Conservation (phyloP, 164 flowering plant species). For the Vitis rupestris region DNA sequence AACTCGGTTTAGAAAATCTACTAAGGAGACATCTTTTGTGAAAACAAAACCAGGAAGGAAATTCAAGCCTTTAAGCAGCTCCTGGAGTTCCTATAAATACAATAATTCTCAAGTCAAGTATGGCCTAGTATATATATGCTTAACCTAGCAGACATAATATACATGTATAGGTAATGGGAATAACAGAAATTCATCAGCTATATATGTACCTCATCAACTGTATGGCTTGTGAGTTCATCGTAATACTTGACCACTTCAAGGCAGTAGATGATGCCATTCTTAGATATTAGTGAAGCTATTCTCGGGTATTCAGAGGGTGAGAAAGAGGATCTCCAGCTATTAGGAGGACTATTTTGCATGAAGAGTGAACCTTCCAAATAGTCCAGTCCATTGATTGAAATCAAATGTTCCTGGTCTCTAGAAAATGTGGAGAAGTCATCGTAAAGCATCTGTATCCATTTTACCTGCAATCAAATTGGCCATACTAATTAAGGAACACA, state of each 20-base stretch:
- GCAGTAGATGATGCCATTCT: constrained; percentile 54
- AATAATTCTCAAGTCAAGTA: too few relatives aligned
- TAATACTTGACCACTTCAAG: constrained; percentile 76
- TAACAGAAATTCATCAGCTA: not conserved
- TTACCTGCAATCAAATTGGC: constrained; percentile 41
- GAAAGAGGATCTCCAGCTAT: constrained; percentile 70
- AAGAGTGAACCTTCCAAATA: constrained; percentile 72
- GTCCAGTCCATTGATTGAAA: constrained; percentile 43
- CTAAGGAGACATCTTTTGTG: constrained; percentile 48
- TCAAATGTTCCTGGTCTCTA: constrained; percentile 67
- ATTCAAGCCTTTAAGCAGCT: constrained; percentile 38
- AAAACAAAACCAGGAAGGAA: constrained; percentile 41
- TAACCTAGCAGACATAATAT: not conserved
- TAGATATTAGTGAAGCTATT: constrained; percentile 38
- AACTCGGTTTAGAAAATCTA: constrained; percentile 68
- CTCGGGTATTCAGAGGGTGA: constrained; percentile 41
- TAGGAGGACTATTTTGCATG: constrained; percentile 34
- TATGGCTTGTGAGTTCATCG: constrained; percentile 25
- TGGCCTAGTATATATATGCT: too few relatives aligned
- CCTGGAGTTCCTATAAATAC: constrained; percentile 49
- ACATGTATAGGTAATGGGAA: not conserved
- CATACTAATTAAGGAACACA: not conserved
- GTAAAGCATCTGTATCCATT: constrained; percentile 73
- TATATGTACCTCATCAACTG: constrained; percentile 42
- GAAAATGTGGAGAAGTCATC: constrained; percentile 55